These are phyloP conservation scores for Leccinum rimulosum DNA, from an alignment of 768 basidiomycete species.

Conservation along the genomic window DNA sequence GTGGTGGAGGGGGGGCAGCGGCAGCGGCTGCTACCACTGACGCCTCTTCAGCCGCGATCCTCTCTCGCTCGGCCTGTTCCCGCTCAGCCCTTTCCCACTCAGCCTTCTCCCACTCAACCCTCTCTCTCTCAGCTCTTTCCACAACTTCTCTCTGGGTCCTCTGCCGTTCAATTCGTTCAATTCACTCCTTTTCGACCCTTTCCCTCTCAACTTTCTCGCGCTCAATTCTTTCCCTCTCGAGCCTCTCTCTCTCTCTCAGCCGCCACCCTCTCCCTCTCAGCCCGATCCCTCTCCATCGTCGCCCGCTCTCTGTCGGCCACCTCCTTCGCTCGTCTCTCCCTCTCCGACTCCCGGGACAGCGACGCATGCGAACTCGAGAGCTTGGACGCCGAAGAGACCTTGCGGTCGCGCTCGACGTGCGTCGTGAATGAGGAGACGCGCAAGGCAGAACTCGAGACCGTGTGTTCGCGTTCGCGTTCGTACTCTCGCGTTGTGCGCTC, in stretches of 20 bases:
- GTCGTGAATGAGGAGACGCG: conserved; percentile 21
- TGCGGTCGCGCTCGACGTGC: conserved; percentile 11
- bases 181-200: neutral
- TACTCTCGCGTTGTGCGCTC: conserved; percentile 23
- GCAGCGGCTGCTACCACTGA: conserved; percentile 1
- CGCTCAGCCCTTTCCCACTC: no score
- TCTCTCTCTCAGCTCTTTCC: conserved; percentile 1
- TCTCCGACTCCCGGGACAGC: conserved; percentile 21
- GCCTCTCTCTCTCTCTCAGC: conserved; percentile 16
- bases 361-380: conserved; percentile 35
- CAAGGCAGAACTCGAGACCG: conserved; percentile 26
- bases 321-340: conserved; percentile 26
- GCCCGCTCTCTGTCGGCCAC: conserved; percentile 18
- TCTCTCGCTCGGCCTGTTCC: no score
- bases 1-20: neutral
- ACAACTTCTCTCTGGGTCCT: conserved; percentile 2
- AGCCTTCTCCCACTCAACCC: neutral
- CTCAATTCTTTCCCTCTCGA: conserved; percentile 10
- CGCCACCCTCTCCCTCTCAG: conserved; percentile 14
- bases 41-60: conserved; percentile 6
- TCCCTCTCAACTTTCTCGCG: conserved; percentile 10
- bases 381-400: no score
- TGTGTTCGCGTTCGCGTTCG: conserved; percentile 26
- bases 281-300: conserved; percentile 13
- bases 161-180: conserved; percentile 1